Conservation (phyloP, 2,329 filamentous ascomycete genomes). For the Aspergillus sclerotialis region DNA sequence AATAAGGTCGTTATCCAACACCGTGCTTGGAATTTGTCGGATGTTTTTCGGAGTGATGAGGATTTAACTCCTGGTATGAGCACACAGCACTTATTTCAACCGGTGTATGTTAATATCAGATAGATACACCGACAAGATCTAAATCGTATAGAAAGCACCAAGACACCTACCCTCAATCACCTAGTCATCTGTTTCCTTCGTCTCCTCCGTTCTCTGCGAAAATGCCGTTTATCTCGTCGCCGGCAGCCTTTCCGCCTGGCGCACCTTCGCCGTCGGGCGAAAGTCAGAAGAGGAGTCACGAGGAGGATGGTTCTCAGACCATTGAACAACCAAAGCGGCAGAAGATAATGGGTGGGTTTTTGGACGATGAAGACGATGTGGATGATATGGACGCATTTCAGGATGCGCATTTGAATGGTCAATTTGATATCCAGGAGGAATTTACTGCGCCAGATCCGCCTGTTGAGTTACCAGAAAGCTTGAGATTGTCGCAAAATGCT, state of each 20-base stretch:
- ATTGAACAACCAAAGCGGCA: constrained; percentile 30
- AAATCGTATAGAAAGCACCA: constrained; percentile 8
- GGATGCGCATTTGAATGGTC: constrained; percentile 22
- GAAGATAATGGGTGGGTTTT: constrained; percentile 35
- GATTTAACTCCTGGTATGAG: constrained; percentile 28
- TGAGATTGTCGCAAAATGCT: constrained; percentile 4
- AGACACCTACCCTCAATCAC: constrained; percentile 7
- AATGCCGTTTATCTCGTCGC: constrained; percentile 39
- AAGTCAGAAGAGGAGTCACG: constrained; percentile 36
- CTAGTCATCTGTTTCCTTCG: constrained; percentile 20
- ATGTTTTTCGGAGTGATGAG: constrained; percentile 38
- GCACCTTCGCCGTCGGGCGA: constrained; percentile 26
- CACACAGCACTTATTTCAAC: background rate
- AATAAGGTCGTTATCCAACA: constrained; percentile 38
- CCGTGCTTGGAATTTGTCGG: constrained; percentile 35
- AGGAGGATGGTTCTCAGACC: constrained; percentile 18
- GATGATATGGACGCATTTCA: constrained; percentile 21
- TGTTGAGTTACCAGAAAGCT: constrained; percentile 10
- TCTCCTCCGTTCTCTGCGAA: constrained; percentile 24
- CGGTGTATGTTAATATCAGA: background rate
- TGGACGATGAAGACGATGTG: constrained; percentile 36
- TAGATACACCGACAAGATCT: constrained; percentile 34
- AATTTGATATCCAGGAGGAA: constrained; percentile 23
- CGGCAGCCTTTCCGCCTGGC: constrained; percentile 28
- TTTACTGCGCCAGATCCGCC: constrained; percentile 8